Base-by-base conservation (phyloP, 306 rosid species). In the Vigna nakashimae region DNA sequence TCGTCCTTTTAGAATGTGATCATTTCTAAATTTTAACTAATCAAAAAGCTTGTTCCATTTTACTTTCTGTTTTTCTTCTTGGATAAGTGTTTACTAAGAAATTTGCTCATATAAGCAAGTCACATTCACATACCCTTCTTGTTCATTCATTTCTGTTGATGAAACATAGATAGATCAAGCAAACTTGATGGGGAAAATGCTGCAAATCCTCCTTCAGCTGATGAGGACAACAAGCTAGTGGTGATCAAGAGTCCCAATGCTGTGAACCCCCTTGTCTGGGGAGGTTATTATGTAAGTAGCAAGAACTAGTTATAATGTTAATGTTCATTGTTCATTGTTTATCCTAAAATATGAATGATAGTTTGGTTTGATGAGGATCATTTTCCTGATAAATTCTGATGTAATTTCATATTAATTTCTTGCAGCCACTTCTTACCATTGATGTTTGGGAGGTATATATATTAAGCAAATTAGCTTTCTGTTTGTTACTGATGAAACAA, bases 401-500 rank as follows among this genome's bases (percentile, higher is more conserved):
- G 36, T 53, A 32, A 28, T 16, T 77, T 70, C 38, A 69, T 84
- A 8, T 78, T 48, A 14, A 51, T 79, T 58, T 83, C 60, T 65
- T 89, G 93, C 97, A 93, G 97, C 93, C 97, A 15, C 87, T 93
- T 52, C 94, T 93, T 69, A 88, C 97, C 48, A 84, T 93, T 62
- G 97, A 93, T 48, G 94, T 93, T 65, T 93, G 97, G 98, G 94
- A 93, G 97, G 98, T 93, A 92, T 20, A 92, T 20, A 90, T 20
- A 92, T n/a, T 48, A 76, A 13, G 26, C 74, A 40, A 34, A 74
- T 66, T 14, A 50, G 5, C 24, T 50, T 55, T 62, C 36, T 46
- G 22, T 59, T 71, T 9, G 34, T 63, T 2, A 62, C 63, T 22
- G 30, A 67, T 55, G 42, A 24, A 57, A 48, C 36, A 34, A 9